These are phyloP conservation scores for Kazachstania psychrophila DNA, from an alignment of 805 yeast species.

Conservation along the genomic window DNA sequence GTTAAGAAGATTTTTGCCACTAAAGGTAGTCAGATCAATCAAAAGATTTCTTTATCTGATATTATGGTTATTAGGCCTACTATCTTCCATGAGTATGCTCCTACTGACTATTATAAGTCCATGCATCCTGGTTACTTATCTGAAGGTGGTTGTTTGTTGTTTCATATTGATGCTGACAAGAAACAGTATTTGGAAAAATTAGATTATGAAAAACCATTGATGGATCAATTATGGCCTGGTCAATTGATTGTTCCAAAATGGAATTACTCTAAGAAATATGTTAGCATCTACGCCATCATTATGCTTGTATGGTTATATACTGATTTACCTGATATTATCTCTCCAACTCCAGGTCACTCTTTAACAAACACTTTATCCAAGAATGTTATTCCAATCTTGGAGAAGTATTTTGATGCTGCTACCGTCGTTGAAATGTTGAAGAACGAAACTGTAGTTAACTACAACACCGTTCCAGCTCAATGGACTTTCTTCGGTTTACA, in stretches of 20 bases:
- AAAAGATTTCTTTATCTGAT: constrained; percentile 37
- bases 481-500: constrained; percentile 66
- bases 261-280: constrained; percentile 15
- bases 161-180: constrained; percentile 48
- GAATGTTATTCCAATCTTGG: constrained; percentile 24
- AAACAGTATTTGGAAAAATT: constrained; percentile 38
- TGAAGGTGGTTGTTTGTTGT: constrained; percentile 70
- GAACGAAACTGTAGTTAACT: constrained; percentile 39
- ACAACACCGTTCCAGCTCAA: constrained; percentile 42
- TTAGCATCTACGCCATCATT: constrained; percentile 12
- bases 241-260: constrained; percentile 54
- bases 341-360: constrained; percentile 90
- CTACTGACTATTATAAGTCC: constrained; percentile 61
- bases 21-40: constrained; percentile 16
- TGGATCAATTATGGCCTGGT: constrained; percentile 78
- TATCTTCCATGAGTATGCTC: constrained; percentile 56
- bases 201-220: constrained; percentile 39
- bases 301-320: constrained; percentile 76
- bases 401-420: constrained; percentile 30
- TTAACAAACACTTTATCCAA: constrained; percentile 52
- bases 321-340: constrained; percentile 79
- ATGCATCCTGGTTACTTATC: constrained; percentile 60
- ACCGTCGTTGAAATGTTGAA: constrained; percentile 39
- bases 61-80: constrained; percentile 66
- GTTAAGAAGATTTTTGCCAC: constrained; percentile 41